Conservation (phyloP, 352 stramenopile species). For the Peronosclerospora sorghi region DNA sequence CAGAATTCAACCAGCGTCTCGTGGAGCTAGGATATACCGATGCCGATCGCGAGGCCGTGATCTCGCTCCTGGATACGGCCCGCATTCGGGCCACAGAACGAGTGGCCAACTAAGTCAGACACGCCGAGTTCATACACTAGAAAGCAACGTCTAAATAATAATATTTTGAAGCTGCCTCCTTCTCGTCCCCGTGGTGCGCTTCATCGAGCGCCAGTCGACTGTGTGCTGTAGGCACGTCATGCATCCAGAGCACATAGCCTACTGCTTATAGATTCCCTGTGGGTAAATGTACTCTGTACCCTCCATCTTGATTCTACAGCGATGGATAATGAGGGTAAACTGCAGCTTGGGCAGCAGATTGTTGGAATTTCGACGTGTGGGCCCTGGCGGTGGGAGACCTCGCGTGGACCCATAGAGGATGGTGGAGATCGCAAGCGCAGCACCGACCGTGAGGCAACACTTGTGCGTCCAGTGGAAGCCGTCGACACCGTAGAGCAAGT, state of each 20-base stretch:
- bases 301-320: constrained; percentile 73
- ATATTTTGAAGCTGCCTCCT: constrained; percentile 26
- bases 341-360: constrained; percentile 64
- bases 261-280: constrained; percentile 15
- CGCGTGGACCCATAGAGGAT: constrained; percentile 56
- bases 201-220: not conserved
- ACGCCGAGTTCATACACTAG: constrained; percentile 15
- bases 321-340: constrained; percentile 71
- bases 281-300: constrained; percentile 59
- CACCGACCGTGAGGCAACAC: constrained; percentile 70
- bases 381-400: constrained; percentile 14
- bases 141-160: constrained; percentile 3
- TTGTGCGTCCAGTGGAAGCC: constrained; percentile 83
- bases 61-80: constrained; percentile 44
- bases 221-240: not conserved
- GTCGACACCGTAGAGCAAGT: constrained; percentile 72
- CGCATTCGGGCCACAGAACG: constrained; percentile 16
- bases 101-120: constrained; percentile 5
- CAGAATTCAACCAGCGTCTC: constrained; percentile 43
- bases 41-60: constrained; percentile 40
- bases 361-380: constrained; percentile 31
- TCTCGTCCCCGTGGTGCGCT: not conserved
- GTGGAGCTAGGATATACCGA: constrained; percentile 53
- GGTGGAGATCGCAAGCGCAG: constrained; percentile 69
- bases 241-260: constrained; percentile 1